phyloP scores from a whole-genome alignment of 495 filamentous ascomycete species.

The Penicillium silybi region DNA sequence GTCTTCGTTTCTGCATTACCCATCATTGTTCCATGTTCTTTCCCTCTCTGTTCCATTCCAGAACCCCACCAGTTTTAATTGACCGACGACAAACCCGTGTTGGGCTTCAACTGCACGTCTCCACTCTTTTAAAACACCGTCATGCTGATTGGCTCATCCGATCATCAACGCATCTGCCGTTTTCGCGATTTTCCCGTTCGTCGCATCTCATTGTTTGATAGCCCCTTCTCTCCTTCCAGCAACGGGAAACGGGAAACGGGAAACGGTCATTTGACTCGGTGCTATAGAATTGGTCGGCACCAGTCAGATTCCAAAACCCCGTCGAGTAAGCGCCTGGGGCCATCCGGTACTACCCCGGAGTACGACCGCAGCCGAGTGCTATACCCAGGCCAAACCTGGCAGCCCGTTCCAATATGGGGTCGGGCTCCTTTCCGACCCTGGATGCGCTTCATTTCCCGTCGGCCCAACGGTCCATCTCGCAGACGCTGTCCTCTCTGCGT shows the following conservation, averaged over 20 bases:
- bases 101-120: background rate
- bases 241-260: too few species aligned
- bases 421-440: constrained; percentile 33
- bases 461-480: constrained; percentile 36
- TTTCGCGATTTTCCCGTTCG: constrained; percentile 4
- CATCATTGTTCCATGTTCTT: background rate
- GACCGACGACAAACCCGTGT: background rate
- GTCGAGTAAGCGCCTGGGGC: background rate
- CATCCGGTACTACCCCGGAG: constrained; percentile 7
- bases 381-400: background rate
- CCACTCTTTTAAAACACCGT: background rate
- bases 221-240: background rate
- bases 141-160: constrained; percentile 11
- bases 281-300: background rate
- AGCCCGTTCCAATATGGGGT: constrained; percentile 3
- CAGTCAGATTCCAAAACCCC: background rate
- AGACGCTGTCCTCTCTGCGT: constrained; percentile 55
- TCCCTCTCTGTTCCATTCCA: background rate
- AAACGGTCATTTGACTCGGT: too few species aligned
- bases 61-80: background rate
- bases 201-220: background rate
- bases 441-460: constrained; percentile 45
- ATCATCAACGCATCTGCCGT: constrained; percentile 11
- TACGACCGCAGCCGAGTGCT: background rate
- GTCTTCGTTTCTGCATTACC: background rate